Evolutionary conservation across 441 rosid genomes (phyloP).

Genomic region (Raphanus hybrid): DNA sequence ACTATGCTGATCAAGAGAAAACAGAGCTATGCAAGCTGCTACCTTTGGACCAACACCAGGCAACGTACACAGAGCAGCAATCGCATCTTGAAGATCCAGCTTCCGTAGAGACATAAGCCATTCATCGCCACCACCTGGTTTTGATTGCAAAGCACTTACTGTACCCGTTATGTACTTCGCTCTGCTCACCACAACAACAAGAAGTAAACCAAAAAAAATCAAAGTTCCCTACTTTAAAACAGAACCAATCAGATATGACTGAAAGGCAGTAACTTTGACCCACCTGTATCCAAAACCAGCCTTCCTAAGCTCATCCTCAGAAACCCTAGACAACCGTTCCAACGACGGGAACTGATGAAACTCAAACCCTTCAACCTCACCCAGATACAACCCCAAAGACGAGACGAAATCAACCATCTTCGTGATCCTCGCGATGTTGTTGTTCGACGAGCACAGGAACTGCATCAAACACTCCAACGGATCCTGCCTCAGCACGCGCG

Average conservation of each 20-base stretch:
- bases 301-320: constrained; percentile 71
- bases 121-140: constrained; percentile 74
- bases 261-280: constrained; percentile 12
- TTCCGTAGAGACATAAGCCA: constrained; percentile 87
- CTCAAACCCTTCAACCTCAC: constrained; percentile 63
- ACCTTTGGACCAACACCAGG: constrained; percentile 97
- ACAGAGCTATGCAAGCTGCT: constrained; percentile 90
- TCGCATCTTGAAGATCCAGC: constrained; percentile 61
- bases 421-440: constrained; percentile 81
- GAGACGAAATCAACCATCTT: constrained; percentile 89
- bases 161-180: constrained; percentile 85
- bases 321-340: constrained; percentile 61
- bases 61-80: constrained; percentile 73
- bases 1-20: constrained; percentile 91
- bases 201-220: constrained; percentile 25
- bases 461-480: constrained; percentile 89
- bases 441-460: constrained; percentile 89
- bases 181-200: constrained; percentile 48
- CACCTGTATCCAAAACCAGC: constrained; percentile 98
- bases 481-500: constrained; percentile 89
- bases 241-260: background rate
- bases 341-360: constrained; percentile 85
- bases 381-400: constrained; percentile 66
- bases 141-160: constrained; percentile 62
- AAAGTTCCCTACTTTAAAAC: background rate